Evolutionary conservation across 441 rosid species (phyloP).

Genomic region (Breynia disticha): DNA sequence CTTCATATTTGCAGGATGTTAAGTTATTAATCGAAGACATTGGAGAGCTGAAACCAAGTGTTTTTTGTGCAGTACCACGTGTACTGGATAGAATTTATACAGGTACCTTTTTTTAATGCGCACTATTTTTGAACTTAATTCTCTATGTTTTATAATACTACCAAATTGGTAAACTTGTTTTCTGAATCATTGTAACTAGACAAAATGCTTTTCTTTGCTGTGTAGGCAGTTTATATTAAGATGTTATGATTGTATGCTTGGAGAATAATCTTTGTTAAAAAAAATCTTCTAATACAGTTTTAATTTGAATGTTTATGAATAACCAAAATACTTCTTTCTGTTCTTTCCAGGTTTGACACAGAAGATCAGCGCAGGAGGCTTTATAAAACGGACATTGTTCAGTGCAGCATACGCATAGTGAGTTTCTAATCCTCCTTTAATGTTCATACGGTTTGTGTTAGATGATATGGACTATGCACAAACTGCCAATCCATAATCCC

Average conservation of each 20-base stretch:
- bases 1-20: slow-evolving; percentile 52
- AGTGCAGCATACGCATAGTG: slow-evolving; percentile 69
- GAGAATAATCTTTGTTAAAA: too few relatives aligned
- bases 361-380: slow-evolving; percentile 63
- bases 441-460: not conserved
- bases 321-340: not conserved
- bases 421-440: slow-evolving; percentile 18
- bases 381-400: slow-evolving; percentile 50
- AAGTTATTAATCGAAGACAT: slow-evolving; percentile 81
- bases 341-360: slow-evolving; percentile 56
- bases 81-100: slow-evolving; percentile 81
- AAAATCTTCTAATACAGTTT: not conserved
- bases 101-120: slow-evolving; percentile 24
- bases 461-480: not conserved
- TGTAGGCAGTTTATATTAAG: not conserved
- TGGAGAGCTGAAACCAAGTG: slow-evolving; percentile 79
- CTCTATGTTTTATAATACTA: too few relatives aligned
- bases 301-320: slow-evolving; percentile 1
- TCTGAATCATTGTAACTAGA: too few relatives aligned
- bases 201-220: not conserved
- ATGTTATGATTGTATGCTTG: not conserved
- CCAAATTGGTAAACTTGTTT: too few relatives aligned
- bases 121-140: too few relatives aligned
- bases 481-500: not conserved
- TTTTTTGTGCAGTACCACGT: slow-evolving; percentile 96